Base-by-base conservation (phyloP, 1,139 yeast genomes). In the Sugiyamaella pinicola region DNA sequence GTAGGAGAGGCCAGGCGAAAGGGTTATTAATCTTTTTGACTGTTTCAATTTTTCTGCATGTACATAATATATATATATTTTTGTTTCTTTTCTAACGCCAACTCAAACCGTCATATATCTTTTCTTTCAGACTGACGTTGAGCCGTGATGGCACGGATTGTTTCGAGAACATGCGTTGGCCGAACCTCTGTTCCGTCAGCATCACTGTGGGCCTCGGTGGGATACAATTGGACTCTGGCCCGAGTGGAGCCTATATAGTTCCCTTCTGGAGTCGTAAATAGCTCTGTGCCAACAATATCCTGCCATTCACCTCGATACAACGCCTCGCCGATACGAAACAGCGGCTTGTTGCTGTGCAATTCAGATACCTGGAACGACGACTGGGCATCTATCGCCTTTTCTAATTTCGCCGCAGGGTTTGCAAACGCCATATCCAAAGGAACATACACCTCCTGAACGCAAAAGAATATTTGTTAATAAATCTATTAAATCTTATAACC, bases 251-350 rank as follows among this genome's bases (percentile, higher is more conserved):
- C 68, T 6, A 64, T 40, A 8, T 56, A 56, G 47, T 58, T 59
- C 15, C 69, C 70, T 10, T 60, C 57, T 33, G 49, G 21, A 19
- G 49, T 49, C 21, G 49, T 63, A 48, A 80, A 53, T 56, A 93
- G 71, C 63, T 91, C 97, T 0, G 96, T 86, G 0, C 99, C 99
- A 1, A 88, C 84, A 10, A 88, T 70, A 55, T 80, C 80, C 47
- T 79, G 76, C 97, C 98, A 93, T 35, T 76, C 74, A 1, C 96
- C 95, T 64, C 83, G 82, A 66, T 83, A 87, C 2, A 88, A 72
- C 15, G 73, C 73, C 51, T 78, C 76, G 38, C 83, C 83, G 8
- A 82, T 69, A 59, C 78, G 78, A 39, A 83, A 72, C 31, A 83
- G 62, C 1, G 89, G 89, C 18, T 69, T 65, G 18, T 73, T 73